phyloP scores from a whole-genome alignment of 306 rosid genomes.

The Oxytropis ochrocephala region DNA sequence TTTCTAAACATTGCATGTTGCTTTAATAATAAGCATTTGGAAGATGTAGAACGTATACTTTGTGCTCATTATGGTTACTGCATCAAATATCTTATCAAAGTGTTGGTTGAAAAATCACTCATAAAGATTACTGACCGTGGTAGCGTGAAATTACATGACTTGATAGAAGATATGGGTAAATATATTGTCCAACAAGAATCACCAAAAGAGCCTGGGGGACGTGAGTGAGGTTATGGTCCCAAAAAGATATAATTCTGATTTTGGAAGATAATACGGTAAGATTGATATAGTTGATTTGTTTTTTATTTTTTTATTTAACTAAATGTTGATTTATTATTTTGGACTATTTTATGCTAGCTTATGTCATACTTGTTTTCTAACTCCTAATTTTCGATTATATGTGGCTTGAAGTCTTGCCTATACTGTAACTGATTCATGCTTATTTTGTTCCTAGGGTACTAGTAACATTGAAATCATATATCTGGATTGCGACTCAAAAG shows the following conservation, averaged over 20 bases:
- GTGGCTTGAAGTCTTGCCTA: too few species aligned
- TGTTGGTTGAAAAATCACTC: neutral
- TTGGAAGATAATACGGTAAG: neutral
- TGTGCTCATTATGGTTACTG: neutral
- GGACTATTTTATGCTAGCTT: too few species aligned
- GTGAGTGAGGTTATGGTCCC: neutral
- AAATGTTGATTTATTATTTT: too few species aligned
- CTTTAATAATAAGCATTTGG: neutral
- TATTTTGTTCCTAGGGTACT: too few species aligned
- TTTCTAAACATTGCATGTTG: neutral
- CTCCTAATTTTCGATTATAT: too few species aligned
- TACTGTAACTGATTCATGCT: too few species aligned
- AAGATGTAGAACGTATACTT: neutral
- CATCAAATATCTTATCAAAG: neutral
- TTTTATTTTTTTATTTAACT: neutral
- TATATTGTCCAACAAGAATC: neutral
- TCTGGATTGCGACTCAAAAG: too few species aligned
- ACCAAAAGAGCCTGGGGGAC: neutral
- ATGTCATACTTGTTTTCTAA: too few species aligned
- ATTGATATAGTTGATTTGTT: neutral
- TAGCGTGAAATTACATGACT: neutral
- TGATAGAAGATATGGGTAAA: neutral
- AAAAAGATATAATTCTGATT: neutral
- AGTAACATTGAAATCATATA: too few species aligned
- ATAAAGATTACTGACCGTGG: neutral